Conservation (phyloP, 805 yeast genomes). For the Cyberlindnera samutprakarnensis region DNA sequence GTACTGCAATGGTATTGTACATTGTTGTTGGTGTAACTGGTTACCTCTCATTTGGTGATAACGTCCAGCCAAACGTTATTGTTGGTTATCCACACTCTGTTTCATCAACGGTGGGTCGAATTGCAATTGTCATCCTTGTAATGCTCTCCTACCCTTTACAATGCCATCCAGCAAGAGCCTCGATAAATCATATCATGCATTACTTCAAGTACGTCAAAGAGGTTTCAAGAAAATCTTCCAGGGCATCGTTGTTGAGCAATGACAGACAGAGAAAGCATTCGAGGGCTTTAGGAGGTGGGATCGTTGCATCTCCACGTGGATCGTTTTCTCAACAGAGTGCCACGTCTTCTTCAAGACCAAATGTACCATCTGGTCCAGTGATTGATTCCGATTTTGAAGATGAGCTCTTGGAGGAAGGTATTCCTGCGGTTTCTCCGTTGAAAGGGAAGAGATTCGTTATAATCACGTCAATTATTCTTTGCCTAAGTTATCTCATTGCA, state of each 20-base stretch:
- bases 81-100: conserved; percentile 60
- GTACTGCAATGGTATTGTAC: conserved; percentile 55
- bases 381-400: conserved; percentile 17
- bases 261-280: conserved; percentile 8
- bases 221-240: conserved; percentile 17
- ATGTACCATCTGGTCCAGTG: conserved; percentile 3
- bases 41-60: conserved; percentile 79
- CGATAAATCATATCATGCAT: conserved; percentile 63
- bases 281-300: background rate
- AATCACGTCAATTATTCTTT: conserved; percentile 45
- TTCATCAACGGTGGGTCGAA: conserved; percentile 70
- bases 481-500: conserved; percentile 56
- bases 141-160: conserved; percentile 83
- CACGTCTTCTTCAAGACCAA: too few relatives aligned
- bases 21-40: conserved; percentile 73
- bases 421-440: conserved; percentile 15
- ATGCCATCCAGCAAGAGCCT: conserved; percentile 84
- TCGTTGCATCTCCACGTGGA: background rate
- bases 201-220: conserved; percentile 30
- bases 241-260: conserved; percentile 9
- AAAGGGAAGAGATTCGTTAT: conserved; percentile 34
- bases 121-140: conserved; percentile 75
- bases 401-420: conserved; percentile 26
- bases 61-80: conserved; percentile 72
- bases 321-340: conserved; percentile 3